phyloP scores from a whole-genome alignment of 306 rosid genomes.

The Leucaena leucocephala region DNA sequence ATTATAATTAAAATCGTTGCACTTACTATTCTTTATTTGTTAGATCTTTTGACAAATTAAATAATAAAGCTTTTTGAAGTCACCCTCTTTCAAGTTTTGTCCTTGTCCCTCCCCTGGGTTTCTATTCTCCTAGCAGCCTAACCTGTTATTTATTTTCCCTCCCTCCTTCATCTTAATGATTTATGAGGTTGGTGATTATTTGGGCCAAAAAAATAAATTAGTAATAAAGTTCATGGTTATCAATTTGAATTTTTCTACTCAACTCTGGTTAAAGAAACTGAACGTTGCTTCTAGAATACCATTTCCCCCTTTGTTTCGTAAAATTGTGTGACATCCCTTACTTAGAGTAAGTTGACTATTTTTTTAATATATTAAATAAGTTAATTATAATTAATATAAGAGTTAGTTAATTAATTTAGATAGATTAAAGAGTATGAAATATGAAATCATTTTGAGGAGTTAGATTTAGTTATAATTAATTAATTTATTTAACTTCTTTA shows the following conservation, averaged over 20 bases:
- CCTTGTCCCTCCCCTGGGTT: neutral
- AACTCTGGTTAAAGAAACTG: constrained; percentile 6
- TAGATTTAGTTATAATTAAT: too few relatives aligned
- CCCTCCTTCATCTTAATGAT: neutral
- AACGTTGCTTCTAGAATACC: neutral
- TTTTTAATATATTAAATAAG: too few relatives aligned
- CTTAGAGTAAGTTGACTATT: too few relatives aligned
- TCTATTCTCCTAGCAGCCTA: neutral
- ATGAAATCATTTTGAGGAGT: too few relatives aligned
- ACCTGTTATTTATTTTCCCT: too few relatives aligned
- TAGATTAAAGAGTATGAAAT: too few relatives aligned
- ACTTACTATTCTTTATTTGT: neutral
- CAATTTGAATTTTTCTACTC: constrained; percentile 1
- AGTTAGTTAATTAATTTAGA: too few relatives aligned
- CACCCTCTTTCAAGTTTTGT: neutral
- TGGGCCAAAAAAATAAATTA: neutral
- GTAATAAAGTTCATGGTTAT: neutral
- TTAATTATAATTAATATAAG: too few relatives aligned
- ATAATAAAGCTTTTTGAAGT: neutral
- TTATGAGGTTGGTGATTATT: neutral
- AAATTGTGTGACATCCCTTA: neutral
- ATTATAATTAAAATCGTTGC: neutral
- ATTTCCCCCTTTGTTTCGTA: neutral
- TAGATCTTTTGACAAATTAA: neutral
- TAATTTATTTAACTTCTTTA: too few relatives aligned